Base-by-base conservation (phyloP, 2,329 filamentous ascomycete species). In the Herpotrichia juniperi region DNA sequence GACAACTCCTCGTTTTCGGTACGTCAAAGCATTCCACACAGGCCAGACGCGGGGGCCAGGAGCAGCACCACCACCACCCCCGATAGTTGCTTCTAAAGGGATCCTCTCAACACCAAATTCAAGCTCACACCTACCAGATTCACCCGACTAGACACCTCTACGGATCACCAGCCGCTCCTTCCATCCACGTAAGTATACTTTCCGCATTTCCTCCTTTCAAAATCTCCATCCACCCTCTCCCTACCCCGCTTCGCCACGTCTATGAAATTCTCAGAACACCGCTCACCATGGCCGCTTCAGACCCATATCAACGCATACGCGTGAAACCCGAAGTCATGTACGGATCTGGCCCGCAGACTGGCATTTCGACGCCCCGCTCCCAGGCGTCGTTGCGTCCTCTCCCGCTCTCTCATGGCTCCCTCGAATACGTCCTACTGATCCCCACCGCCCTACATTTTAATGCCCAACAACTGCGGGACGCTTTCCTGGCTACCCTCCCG, bases 391-490 rank as follows among this genome's bases (percentile, higher is more conserved):
- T 97, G 62, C 90, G 94, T 63, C 93, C 94, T 58, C 86, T 99
- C 72, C 91, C 90, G 68, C 84, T 99, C 71, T 84, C 87, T 62
- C 94, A 99, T 78, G 94, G 96, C 74, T 91, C 91, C 49, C 92
- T 99, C 78, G 94, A 99, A 76, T 91, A 96, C 70, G 93, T 91
- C 48, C 94, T 99, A 75, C 87, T 97, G 70, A 90, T 99, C 72
- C 93, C 94, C 53, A 97, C 94, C 64, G 90, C 87, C 69, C 86
- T 97, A 59, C 94, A 99, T 79, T 99, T 96, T 82, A 93, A 94
- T 76, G 94, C 94, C 67, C 89, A 92, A 55, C 91, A 96, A 79
- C 83, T 97, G 72, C 96, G 93, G 82, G 93, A 97, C 66, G 85
- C 87, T 62, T 99, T 99, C 79, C 84, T 87, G 61, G 83, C 90